Evolutionary conservation across 2,329 filamentous ascomycete species (phyloP).

Genomic region (Diaporthe sp.): DNA sequence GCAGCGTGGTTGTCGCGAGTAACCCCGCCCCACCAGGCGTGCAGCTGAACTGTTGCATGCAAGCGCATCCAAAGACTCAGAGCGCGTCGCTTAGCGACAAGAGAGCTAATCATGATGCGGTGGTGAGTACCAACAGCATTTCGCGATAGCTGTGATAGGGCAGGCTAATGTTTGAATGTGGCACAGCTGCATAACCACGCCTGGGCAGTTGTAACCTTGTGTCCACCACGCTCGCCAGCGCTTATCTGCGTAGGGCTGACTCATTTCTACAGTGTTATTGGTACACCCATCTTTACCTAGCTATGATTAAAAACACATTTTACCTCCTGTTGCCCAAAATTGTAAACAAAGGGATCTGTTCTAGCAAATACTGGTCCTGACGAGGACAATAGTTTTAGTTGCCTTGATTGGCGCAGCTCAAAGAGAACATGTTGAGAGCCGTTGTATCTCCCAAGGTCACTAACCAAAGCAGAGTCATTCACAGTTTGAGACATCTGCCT

Average conservation of each 20-base stretch:
- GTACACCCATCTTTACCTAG: not conserved
- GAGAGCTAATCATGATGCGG: not conserved
- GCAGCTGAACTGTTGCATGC: not conserved
- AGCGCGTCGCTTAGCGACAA: not conserved
- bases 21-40: not conserved
- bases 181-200: not conserved
- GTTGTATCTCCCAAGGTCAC: not conserved
- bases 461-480: not conserved
- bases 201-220: not conserved
- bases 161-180: conserved; percentile 1
- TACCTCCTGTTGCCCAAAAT: not conserved
- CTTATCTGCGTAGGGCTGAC: not conserved
- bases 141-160: conserved; percentile 4
- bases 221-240: not conserved
- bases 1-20: not conserved
- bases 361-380: not conserved
- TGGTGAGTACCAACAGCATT: not conserved
- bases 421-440: not conserved
- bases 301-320: not conserved
- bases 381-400: not conserved
- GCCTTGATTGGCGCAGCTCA: not conserved
- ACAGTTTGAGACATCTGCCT: no score
- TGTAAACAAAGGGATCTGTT: not conserved
- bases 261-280: not conserved
- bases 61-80: not conserved